Conservation (phyloP, 2,329 filamentous ascomycete species). For the Paecilomyces sp. region DNA sequence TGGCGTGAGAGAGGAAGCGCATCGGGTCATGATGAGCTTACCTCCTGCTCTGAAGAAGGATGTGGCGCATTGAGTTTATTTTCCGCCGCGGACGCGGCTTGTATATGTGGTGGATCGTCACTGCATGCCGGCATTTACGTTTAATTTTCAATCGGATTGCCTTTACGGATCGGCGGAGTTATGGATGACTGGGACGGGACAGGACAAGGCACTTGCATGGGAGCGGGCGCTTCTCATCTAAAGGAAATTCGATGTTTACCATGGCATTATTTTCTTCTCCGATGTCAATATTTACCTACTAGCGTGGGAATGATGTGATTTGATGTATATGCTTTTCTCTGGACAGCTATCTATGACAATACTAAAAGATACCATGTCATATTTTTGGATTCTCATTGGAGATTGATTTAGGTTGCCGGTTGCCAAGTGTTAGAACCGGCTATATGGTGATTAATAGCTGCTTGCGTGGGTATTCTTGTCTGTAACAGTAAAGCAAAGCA, state of each 20-base stretch:
- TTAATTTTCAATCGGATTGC: neutral
- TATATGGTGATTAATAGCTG: neutral
- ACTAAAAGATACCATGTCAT: neutral
- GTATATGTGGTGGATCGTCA: neutral
- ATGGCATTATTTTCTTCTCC: neutral
- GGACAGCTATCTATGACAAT: neutral
- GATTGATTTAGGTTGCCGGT: neutral
- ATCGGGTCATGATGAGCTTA: slow-evolving; percentile 29
- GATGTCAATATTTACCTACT: neutral
- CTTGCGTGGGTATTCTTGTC: slow-evolving; percentile 1
- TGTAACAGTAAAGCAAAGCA: slow-evolving; percentile 3
- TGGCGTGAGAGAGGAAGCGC: slow-evolving; percentile 38
- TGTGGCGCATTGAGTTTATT: neutral
- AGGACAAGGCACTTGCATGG: neutral
- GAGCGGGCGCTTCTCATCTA: neutral
- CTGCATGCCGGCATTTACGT: neutral
- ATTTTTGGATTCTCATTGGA: neutral
- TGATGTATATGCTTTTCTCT: neutral
- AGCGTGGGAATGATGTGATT: neutral
- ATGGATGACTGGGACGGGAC: neutral
- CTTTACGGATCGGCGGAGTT: neutral
- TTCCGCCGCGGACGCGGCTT: neutral
- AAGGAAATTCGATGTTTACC: neutral
- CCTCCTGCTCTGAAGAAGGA: slow-evolving; percentile 28
- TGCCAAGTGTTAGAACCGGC: neutral